Base-by-base conservation (phyloP, 2,329 filamentous ascomycete species). In the Amphichorda felina region DNA sequence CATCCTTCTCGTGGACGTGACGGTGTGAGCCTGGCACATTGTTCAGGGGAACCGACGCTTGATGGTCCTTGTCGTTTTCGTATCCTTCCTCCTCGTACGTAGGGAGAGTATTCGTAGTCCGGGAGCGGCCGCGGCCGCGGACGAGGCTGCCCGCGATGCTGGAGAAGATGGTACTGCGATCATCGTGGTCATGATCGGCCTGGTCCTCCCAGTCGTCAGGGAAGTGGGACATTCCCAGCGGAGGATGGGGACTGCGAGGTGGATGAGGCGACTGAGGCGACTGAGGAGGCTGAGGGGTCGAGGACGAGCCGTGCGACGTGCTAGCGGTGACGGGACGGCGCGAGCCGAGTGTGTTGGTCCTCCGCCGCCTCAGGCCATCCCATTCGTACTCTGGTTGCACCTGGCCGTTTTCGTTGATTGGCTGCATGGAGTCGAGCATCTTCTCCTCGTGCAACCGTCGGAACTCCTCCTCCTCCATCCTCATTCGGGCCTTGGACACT, bases 221-320 rank as follows among this genome's bases (percentile, higher is more conserved):
- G 51, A 94, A 84, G 25, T 75, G 76, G 1, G 86, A 83, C 84
- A 94, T 93, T 33, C 89, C 89, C 8, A 94, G 61, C 0, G 87
- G 87, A 2, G 82, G 84, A 50, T 91, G 83, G 1, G 46, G 57
- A 5, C 51, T 56, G 2, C 49, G 41, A 41, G 17, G 33, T 36
- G 14, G 39, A 34, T 33, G 34, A 13, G 9, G 30, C 15, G n/a
- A n/a, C n/a, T n/a, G n/a, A n/a, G n/a, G n/a, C n/a, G n/a, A n/a
- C n/a, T n/a, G n/a, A n/a, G n/a, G n/a, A 21, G 34, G 14, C 30
- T 41, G 55, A 43, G 41, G 57, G 40, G 45, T 47, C 42, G 45
- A 42, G 10, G 45, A 48, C 4, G 49, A 45, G 1, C 51, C 48
- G 19, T 34, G 39, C 1, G 43, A 39, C 15, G 40, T 43, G 22